These are phyloP conservation scores for Ceratocystis cacaofunesta DNA, from an alignment of 2,329 filamentous ascomycete species.

Conservation along the genomic window DNA sequence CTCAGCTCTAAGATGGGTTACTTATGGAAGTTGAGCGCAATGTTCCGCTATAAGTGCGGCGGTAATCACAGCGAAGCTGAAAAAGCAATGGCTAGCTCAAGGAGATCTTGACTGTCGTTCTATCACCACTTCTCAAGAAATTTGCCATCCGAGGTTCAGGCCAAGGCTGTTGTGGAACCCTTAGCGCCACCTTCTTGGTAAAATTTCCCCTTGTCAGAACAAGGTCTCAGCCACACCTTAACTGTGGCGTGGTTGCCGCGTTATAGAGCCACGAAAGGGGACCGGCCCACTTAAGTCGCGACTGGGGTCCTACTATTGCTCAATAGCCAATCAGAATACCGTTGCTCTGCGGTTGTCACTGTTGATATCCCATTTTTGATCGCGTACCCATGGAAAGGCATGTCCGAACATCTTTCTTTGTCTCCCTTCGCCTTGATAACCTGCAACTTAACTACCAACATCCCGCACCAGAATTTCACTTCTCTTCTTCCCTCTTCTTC, in stretches of 20 bases:
- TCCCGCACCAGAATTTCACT: constrained; percentile 12
- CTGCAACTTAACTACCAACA: constrained; percentile 15
- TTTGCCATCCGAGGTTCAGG: constrained; percentile 7
- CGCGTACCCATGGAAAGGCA: constrained; percentile 17
- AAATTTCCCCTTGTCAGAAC: background rate
- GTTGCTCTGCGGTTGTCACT: constrained; percentile 45
- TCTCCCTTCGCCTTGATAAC: constrained; percentile 14
- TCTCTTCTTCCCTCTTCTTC: constrained; percentile 13
- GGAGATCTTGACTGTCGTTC: background rate
- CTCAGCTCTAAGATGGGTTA: background rate
- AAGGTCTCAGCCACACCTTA: constrained; percentile 7
- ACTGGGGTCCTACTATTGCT: constrained; percentile 6
- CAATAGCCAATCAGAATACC: constrained; percentile 29
- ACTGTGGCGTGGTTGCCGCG: constrained; percentile 9
- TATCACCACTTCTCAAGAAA: constrained; percentile 8
- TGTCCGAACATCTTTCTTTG: constrained; percentile 17
- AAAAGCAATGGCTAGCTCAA: background rate
- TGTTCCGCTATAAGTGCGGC: background rate
- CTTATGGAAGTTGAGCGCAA: background rate
- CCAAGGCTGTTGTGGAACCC: constrained; percentile 10
- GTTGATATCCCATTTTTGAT: constrained; percentile 28
- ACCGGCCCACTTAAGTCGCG: constrained; percentile 16
- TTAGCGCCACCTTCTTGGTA: constrained; percentile 8
- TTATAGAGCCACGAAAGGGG: constrained; percentile 1
- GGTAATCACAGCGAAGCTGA: background rate